Conservation (phyloP, 257 asterid species). For the Solanum infundibuliforme region DNA sequence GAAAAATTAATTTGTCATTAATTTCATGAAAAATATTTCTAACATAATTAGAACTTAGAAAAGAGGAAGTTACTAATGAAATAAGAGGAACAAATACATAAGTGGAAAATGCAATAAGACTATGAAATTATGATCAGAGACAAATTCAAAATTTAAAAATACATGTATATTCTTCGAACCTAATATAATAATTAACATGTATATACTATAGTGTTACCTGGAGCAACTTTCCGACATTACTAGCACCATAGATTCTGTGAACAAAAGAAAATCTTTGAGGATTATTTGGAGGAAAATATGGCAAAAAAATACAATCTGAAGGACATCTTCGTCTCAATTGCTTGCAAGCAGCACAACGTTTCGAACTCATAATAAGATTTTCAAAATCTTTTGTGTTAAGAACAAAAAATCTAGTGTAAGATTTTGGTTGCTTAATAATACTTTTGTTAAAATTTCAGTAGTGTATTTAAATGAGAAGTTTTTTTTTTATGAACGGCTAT, state of each 20-base stretch:
- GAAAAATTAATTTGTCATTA: too few relatives aligned
- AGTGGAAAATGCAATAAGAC: background rate
- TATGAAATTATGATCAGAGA: background rate
- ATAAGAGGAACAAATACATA: background rate
- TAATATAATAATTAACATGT: too few relatives aligned
- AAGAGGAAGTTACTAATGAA: background rate
- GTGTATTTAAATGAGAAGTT: background rate
- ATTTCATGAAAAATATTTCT: background rate
- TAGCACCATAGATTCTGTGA: constrained; percentile 21
- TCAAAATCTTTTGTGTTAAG: background rate
- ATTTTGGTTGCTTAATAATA: background rate
- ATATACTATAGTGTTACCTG: background rate
- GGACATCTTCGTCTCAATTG: constrained; percentile 27
- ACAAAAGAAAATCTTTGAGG: constrained; percentile 21
- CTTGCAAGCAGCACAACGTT: constrained; percentile 30
- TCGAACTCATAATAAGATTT: constrained; percentile 12
- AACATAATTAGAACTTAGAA: background rate
- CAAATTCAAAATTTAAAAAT: background rate
- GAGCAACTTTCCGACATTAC: constrained; percentile 16
- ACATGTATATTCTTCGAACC: too few relatives aligned
- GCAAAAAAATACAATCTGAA: constrained; percentile 18
- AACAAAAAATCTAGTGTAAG: background rate
- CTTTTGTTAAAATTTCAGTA: background rate
- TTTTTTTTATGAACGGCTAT: background rate
- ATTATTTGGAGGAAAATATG: constrained; percentile 27